Conservation (phyloP, 2,329 filamentous ascomycete genomes). For the Cercospora zeina region DNA sequence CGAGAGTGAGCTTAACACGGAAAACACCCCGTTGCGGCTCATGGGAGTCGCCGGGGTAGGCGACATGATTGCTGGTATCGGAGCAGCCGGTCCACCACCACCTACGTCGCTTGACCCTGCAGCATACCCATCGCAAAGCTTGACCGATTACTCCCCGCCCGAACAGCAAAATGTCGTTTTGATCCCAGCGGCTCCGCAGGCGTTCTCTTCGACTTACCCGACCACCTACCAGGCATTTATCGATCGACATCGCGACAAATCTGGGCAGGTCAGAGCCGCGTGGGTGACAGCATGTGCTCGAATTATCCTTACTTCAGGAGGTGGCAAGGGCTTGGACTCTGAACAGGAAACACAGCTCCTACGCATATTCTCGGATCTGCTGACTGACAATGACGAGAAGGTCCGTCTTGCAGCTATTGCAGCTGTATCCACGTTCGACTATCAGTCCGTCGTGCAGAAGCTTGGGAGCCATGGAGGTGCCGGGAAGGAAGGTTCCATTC, state of each 20-base stretch:
- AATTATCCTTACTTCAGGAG: conserved; percentile 87
- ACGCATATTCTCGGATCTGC: conserved; percentile 68
- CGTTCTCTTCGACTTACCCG: conserved; percentile 80
- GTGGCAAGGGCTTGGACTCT: conserved; percentile 80
- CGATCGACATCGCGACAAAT: conserved; percentile 83
- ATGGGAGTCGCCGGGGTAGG: conserved; percentile 92
- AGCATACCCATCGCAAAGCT: conserved; percentile 74
- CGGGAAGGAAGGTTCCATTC: conserved; percentile 71
- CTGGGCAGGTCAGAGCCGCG: conserved; percentile 73
- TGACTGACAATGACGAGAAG: conserved; percentile 85
- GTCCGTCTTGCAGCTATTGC: conserved; percentile 88
- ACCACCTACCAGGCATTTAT: conserved; percentile 81
- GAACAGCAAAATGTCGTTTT: conserved; percentile 63
- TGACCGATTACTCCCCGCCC: conserved; percentile 45
- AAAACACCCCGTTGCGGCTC: conserved; percentile 81
- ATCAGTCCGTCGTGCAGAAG: conserved; percentile 78
- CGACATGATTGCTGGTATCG: conserved; percentile 91
- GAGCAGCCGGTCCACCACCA: conserved; percentile 81
- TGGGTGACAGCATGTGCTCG: conserved; percentile 84
- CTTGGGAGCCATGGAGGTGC: conserved; percentile 75
- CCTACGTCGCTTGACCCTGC: conserved; percentile 72
- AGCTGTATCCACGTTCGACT: conserved; percentile 76
- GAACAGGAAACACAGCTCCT: conserved; percentile 78
- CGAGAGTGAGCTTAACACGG: conserved; percentile 85
- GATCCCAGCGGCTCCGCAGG: conserved; percentile 81